Evolutionary conservation across 805 yeast genomes (phyloP).

Genomic region (Metschnikowia bowlesiae): DNA sequence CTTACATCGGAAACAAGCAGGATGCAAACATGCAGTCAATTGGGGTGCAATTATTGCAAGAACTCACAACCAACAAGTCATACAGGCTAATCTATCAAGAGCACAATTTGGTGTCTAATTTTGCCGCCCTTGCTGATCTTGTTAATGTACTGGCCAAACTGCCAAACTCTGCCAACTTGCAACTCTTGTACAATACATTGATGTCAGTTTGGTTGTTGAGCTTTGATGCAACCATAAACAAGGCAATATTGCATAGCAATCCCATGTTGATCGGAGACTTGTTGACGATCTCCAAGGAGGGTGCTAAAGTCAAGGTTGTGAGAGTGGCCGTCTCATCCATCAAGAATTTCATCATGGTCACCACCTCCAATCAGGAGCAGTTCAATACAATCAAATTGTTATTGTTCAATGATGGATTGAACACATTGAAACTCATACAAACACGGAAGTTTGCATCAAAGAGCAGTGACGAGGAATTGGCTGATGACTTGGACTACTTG

Average conservation of each 20-base stretch:
- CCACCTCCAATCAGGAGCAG: constrained; percentile 27
- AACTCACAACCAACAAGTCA: constrained; percentile 49
- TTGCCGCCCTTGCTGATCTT: constrained; percentile 29
- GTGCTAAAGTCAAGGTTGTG: constrained; percentile 89
- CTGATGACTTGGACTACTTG: constrained; percentile 61
- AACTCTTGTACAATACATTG: constrained; percentile 76
- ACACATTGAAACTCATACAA: constrained; percentile 60
- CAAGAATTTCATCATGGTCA: constrained; percentile 49
- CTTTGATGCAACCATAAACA: constrained; percentile 55
- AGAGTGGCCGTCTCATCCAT: constrained; percentile 77
- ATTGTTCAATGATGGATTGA: constrained; percentile 70
- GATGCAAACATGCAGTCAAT: constrained; percentile 54
- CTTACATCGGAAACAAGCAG: constrained; percentile 26
- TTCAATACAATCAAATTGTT: constrained; percentile 59
- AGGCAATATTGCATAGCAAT: constrained; percentile 46
- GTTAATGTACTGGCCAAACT: constrained; percentile 28
- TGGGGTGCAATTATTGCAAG: constrained; percentile 58
- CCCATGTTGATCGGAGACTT: constrained; percentile 51
- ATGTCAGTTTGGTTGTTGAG: constrained; percentile 82
- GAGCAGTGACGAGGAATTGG: constrained; percentile 75
- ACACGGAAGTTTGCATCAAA: constrained; percentile 81
- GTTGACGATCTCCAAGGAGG: constrained; percentile 61
- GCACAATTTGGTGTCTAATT: constrained; percentile 31
- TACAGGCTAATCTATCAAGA: constrained; percentile 49
- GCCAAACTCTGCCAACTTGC: constrained; percentile 52